Conservation (phyloP, 73 alveolate genomes). For the Uronychia binucleata region DNA sequence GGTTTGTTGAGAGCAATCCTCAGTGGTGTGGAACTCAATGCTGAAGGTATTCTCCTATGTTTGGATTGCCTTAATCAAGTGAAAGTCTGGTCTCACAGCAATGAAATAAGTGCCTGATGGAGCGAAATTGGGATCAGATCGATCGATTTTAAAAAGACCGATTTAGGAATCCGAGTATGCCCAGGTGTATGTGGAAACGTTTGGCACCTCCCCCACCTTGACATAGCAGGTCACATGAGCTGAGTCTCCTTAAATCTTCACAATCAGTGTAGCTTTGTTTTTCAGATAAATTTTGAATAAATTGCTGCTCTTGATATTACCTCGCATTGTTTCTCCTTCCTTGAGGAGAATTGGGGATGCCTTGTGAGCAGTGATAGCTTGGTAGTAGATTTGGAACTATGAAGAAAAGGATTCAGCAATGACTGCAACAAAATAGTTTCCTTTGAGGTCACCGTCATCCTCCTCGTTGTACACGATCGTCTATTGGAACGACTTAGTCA, state of each 20-base stretch:
- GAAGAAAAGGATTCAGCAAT: too few species aligned
- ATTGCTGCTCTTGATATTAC: too few species aligned
- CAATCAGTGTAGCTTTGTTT: neutral
- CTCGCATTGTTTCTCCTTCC: too few species aligned
- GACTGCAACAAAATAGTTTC: too few species aligned
- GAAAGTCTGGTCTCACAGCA: neutral
- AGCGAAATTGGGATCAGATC: neutral
- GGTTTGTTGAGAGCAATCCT: neutral
- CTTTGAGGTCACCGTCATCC: too few species aligned
- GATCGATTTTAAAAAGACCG: neutral
- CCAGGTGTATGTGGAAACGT: neutral
- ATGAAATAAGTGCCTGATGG: neutral
- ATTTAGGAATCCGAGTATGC: neutral
- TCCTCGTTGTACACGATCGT: too few species aligned
- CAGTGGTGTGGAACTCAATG: neutral
- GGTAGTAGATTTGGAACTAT: too few species aligned
- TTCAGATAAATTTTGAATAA: too few species aligned
- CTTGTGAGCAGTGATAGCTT: too few species aligned
- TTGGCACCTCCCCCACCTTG: neutral
- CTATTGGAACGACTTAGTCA: too few species aligned
- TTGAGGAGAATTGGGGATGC: too few species aligned
- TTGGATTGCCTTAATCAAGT: neutral
- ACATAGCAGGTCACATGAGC: neutral
- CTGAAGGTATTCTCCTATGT: neutral
- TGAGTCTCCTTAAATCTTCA: neutral